Base-by-base conservation (phyloP, 305 asterid genomes). In the Ajuga reptans region DNA sequence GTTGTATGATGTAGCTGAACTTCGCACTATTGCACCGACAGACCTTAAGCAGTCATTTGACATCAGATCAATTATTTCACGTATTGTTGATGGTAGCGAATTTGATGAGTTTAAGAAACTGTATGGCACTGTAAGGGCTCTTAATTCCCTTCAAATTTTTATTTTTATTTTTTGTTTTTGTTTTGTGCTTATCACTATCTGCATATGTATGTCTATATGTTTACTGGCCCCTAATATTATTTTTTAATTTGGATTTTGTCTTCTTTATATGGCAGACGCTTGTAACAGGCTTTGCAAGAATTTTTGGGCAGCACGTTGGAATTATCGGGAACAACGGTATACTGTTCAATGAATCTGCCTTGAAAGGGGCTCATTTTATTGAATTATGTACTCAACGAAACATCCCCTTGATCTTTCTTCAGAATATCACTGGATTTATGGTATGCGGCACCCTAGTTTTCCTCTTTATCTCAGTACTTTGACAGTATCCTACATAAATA, bases 51-150 rank as follows among this genome's bases (percentile, higher is more conserved):
- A 87, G 80, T 79, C 96, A 41, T 84, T 90, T 68, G 97, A 93
- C 76, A 77, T 87, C 72, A 86, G 94, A 36, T 80, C 96, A 73
- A 59, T 89, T 67, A 90, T 93, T 72, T 85, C 97, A 67, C 96
- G 89, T 64, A 83, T 88, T 59, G 94, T 86, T 62, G 97, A 92
- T 73, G 96, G 95, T 73, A 92, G 98, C 69, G 89, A 88, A 78
- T 92, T 92, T 75, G 97, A 92, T 74, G 98, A 92, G 70, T 92
- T 90, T 96, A 92, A 90, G 95, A 90, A 92, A 84, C 72, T 92
- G 79, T 90, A 92, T 76, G 97, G 98, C 85, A 86, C 92, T 84
- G 97, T 92, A 87, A 86, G 96, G 82, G 82, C 81, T 71, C 78
- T 64, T 54, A 58, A 47, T 69, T 67, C 72, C 66, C 70, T 73